Conservation (phyloP, 441 rosid species). For the Cnidoscolus chayamansa region DNA sequence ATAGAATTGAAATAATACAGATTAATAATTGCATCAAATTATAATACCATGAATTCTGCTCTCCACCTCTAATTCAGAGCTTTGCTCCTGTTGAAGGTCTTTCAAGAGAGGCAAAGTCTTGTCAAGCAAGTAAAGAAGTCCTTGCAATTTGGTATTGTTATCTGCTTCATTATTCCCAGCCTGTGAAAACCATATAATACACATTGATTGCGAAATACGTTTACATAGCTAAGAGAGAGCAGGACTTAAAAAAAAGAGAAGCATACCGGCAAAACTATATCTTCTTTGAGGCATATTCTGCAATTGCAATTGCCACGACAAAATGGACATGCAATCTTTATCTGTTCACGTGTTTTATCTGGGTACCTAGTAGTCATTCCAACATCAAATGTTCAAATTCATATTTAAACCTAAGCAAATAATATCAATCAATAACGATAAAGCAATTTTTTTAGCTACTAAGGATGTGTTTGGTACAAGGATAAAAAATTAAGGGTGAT, state of each 20-base stretch:
- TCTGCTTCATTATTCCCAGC: constrained; percentile 33
- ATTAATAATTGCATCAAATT: constrained; percentile 6
- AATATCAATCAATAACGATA: background rate
- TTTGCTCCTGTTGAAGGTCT: constrained; percentile 47
- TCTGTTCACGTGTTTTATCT: constrained; percentile 35
- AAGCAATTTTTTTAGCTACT: too few species aligned
- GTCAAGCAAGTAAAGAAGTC: constrained; percentile 39
- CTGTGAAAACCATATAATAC: constrained; percentile 26
- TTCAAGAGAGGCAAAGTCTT: constrained; percentile 45
- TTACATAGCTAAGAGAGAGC: too few species aligned
- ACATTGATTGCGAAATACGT: too few species aligned
- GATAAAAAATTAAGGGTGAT: too few species aligned
- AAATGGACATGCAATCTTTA: constrained; percentile 47
- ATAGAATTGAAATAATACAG: background rate
- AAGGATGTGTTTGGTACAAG: too few species aligned
- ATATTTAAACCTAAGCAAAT: background rate
- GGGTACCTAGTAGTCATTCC: constrained; percentile 48
- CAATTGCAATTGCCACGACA: constrained; percentile 57
- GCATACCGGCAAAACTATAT: constrained; percentile 29
- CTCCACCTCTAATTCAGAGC: constrained; percentile 41
- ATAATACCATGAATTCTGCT: constrained; percentile 36
- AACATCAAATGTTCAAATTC: background rate
- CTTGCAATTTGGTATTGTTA: constrained; percentile 31
- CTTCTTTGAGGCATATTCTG: constrained; percentile 36
- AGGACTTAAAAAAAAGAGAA: too few species aligned